Evolutionary conservation across 2,329 filamentous ascomycete species (phyloP), one percentile per base, ranked within the genome.

Genomic region (Neonectria punicea): DNA sequence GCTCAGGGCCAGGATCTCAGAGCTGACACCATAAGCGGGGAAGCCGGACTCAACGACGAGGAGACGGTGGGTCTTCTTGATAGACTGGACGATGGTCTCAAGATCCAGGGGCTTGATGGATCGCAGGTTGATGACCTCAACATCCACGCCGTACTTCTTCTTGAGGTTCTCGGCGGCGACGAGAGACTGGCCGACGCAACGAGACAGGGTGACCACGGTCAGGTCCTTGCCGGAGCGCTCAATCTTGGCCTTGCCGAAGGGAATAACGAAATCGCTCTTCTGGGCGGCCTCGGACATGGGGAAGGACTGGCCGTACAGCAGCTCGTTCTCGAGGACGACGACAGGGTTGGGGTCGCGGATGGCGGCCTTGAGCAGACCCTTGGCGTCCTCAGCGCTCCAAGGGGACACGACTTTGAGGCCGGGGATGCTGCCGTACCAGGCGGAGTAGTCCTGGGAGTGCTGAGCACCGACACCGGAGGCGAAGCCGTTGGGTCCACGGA

Each of bases 291-390:
- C 95, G 78, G 94, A 97, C 94, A 99, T 97, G 76, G 94, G 94
- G 89, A 99, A 99, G 54, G 88, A 84, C 81, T 97, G 91, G 80
- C 95, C 95, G 86, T 99, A 99, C 79, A 99, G 92, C 75, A 86
- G 81, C 87, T 96, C 93, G 83, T 96, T 96, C 84, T 96, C 93
- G 73, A 96, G 87, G 67, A 96, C 92, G 70, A 96, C 90, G 74
- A 98, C 95, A 60, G 96, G 96, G 87, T 99, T 99, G 67, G 96
- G 96, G 81, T 99, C 96, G 74, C 96, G 92, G 80, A 99, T 99
- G 75, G 96, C 94, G 73, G 96, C 95, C 88, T 99, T 99, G 73
- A 99, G 81, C 69, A 99, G 89, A 82, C 96, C 96, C 89, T 99
- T 99, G 79, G 96, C 96, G 80, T 99, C 96, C 85, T 99, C 96